Evolutionary conservation across 148 eudicot genomes (phyloP), one percentile per base, ranked within the genome.

Genomic region (Chenopodium suecicum): DNA sequence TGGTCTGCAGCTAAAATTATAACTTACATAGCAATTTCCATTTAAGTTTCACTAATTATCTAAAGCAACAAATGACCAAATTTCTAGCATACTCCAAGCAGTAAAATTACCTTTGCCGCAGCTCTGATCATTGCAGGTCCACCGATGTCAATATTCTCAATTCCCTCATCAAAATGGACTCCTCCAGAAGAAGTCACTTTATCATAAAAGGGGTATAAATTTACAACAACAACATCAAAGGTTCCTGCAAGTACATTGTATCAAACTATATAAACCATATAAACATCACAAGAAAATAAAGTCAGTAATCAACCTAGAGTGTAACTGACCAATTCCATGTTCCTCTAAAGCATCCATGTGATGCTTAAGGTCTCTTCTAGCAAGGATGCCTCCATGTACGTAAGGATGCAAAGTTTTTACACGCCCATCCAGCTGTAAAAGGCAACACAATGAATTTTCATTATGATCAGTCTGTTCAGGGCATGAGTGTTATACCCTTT

Each of bases 111-210:
- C 99, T 97, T 97, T 31, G 98, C 99, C 37, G 99, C 99, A 80
- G 97, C 99, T 90, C 99, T 91, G 31, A 97, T 97, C 98, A 97
- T 94, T 79, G 99, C 75, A 81, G 98, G 99, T 37, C 99, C 99
- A 80, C 99, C 99, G 85, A 97, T 97, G 84, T 97, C 99, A 75
- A 97, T 93, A 83, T 97, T 97, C 83, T 97, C 99, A 85, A 97
- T 91, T 34, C 97, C 99, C 89, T 94, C 98, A 77, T 94, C 97
- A 83, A 97, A 94, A 60, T 90, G 77, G 78, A 94, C 90, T 78
- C 92, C 92, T 48, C 82, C 87, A 32, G 89, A 75, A 37, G 97
- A 88, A 67, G 98, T 81, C 69, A 97, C 99, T 86, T 91, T 97
- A 80, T 91, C 95, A 86, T 97, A 97, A 77, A 97, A 97, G 25